phyloP scores from a whole-genome alignment of 768 basidiomycete genomes.

The Rhodosporidiobolus sp. region DNA sequence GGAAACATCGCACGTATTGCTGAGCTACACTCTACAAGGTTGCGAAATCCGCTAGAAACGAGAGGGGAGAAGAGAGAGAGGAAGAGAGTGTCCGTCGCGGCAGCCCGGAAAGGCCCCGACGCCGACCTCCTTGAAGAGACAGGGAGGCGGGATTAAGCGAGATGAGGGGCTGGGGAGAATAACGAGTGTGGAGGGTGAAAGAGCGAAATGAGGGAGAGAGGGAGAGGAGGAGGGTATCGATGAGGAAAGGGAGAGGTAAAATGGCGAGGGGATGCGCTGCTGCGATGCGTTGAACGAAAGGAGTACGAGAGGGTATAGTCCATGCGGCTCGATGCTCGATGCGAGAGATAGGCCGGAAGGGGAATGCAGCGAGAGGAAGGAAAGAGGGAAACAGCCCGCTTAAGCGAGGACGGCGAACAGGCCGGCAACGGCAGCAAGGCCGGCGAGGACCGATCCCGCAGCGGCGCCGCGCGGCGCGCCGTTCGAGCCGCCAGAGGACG shows the following conservation, averaged over 20 bases:
- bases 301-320: not conserved
- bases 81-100: not conserved
- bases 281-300: not conserved
- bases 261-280: not conserved
- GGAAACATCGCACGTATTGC: too few species aligned
- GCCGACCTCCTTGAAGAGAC: too few species aligned
- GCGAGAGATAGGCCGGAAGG: not conserved
- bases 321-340: not conserved
- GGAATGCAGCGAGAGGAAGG: not conserved
- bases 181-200: not conserved
- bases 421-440: not conserved
- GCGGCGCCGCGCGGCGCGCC: too few species aligned
- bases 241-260: not conserved
- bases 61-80: not conserved
- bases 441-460: not conserved
- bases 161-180: not conserved
- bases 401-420: not conserved
- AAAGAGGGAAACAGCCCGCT: not conserved
- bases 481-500: not conserved
- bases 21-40: too few species aligned
- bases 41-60: not conserved
- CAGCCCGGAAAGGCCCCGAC: not conserved
- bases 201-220: not conserved
- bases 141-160: not conserved
- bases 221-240: not conserved